phyloP scores from a whole-genome alignment of 768 basidiomycete genomes.

The Cyclocybe aegerita region DNA sequence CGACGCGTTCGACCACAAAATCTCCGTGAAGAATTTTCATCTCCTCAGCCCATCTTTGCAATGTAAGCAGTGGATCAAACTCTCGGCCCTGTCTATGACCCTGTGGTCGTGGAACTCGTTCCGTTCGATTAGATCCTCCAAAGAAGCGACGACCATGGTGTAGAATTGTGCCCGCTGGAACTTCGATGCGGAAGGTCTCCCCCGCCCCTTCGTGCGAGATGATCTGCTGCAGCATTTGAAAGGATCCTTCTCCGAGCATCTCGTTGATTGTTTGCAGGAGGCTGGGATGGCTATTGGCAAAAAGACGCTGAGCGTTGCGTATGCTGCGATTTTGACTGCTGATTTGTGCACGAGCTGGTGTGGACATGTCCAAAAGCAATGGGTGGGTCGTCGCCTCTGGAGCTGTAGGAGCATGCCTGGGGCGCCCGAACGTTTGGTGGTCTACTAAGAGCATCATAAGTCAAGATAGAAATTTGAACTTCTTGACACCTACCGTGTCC shows the following conservation, averaged over 20 bases:
- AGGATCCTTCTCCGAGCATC: constrained; percentile 77
- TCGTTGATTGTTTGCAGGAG: constrained; percentile 78
- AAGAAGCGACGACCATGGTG: constrained; percentile 58
- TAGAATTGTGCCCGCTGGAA: constrained; percentile 63
- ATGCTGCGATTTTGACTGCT: constrained; percentile 44
- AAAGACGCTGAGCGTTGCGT: constrained; percentile 58
- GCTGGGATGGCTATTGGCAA: constrained; percentile 50
- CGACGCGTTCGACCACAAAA: constrained; percentile 65
- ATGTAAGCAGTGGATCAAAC: constrained; percentile 77
- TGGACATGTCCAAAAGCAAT: constrained; percentile 67
- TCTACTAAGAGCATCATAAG: constrained; percentile 31
- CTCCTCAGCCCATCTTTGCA: constrained; percentile 90
- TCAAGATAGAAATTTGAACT: constrained; percentile 5
- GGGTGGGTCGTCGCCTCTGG: constrained; percentile 81
- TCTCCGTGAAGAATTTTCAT: constrained; percentile 78
- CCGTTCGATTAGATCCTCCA: constrained; percentile 62
- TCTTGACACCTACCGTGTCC: constrained; percentile 35
- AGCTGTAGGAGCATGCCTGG: constrained; percentile 48
- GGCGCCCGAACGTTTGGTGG: constrained; percentile 66
- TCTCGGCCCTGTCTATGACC: constrained; percentile 52
- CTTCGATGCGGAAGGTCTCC: constrained; percentile 75
- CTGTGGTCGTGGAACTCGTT: constrained; percentile 45
- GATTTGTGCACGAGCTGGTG: constrained; percentile 39
- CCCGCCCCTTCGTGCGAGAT: constrained; percentile 59
- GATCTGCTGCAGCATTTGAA: constrained; percentile 83